These are phyloP conservation scores for Sarcodon sp. DNA, from an alignment of 768 basidiomycete genomes.

Conservation along the genomic window DNA sequence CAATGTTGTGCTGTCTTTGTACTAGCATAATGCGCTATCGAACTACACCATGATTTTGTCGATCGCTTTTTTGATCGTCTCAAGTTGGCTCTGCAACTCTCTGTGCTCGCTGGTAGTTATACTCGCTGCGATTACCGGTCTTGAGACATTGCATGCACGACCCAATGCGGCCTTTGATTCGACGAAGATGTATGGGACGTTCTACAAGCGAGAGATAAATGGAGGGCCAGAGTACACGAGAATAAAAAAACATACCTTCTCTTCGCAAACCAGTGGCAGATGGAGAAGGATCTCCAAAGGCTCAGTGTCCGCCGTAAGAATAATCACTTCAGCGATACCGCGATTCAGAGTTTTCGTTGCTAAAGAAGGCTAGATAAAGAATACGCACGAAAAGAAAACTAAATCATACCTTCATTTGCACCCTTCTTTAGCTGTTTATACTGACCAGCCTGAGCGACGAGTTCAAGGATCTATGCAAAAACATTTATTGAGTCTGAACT, in stretches of 20 bases:
- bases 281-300: conserved; percentile 97
- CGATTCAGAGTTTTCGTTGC: conserved; percentile 98
- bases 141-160: conserved; percentile 88
- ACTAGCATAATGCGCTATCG: neutral
- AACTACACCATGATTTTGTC: conserved; percentile 43
- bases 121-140: conserved; percentile 91
- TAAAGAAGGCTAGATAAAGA: conserved; percentile 14
- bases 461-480: conserved; percentile 69
- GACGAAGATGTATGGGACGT: conserved; percentile 93
- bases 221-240: neutral
- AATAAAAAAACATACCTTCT: conserved; percentile 50
- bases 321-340: conserved; percentile 95
- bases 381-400: neutral
- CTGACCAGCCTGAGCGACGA: conserved; percentile 90
- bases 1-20: neutral
- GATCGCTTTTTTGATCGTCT: conserved; percentile 70
- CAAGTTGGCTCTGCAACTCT: conserved; percentile 84
- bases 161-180: conserved; percentile 93
- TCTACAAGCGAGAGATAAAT: conserved; percentile 31
- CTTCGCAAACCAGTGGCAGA: conserved; percentile 93
- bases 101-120: conserved; percentile 94
- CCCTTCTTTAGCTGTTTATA: conserved; percentile 99
- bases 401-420: conserved; percentile 79
- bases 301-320: conserved; percentile 93
- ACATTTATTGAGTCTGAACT: neutral